These are phyloP conservation scores for Adansonia madagascariensis DNA, from an alignment of 441 rosid species.

Conservation along the genomic window DNA sequence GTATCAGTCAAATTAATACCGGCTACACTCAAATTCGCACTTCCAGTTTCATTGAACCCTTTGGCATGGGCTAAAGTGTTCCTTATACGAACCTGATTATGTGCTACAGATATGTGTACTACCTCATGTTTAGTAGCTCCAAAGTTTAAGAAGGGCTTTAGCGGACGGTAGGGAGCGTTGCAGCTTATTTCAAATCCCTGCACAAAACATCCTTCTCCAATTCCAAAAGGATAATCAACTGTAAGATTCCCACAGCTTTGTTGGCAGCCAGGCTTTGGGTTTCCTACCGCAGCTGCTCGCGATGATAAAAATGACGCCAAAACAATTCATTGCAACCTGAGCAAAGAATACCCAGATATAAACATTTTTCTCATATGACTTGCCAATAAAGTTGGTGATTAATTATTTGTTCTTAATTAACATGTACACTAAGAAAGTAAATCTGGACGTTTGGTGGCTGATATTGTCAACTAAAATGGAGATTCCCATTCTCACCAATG, in stretches of 20 bases:
- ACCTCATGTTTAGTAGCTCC: not conserved
- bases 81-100: not conserved
- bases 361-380: not conserved
- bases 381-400: not conserved
- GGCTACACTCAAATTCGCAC: not conserved
- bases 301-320: conserved; percentile 7
- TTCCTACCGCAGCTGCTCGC: not conserved
- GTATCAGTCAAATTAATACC: not conserved
- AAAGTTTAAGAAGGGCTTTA: not conserved
- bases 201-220: not conserved
- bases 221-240: not conserved
- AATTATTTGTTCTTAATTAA: not conserved
- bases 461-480: too few relatives aligned
- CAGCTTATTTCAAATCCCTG: conserved; percentile 7
- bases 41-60: not conserved
- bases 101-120: not conserved
- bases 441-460: not conserved
- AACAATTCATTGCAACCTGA: not conserved
- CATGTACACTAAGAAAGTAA: not conserved
- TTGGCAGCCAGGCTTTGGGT: not conserved
- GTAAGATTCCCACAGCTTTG: not conserved
- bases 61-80: not conserved
- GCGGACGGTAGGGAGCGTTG: not conserved
- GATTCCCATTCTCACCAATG: too few relatives aligned
- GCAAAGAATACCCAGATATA: not conserved